A percentile compares a stretch with the other conserved stretches of the same genome.
These are phyloP conservation scores for Ilex aquifolium DNA, from an alignment of 257 asterid genomes.

Conservation along the genomic window DNA sequence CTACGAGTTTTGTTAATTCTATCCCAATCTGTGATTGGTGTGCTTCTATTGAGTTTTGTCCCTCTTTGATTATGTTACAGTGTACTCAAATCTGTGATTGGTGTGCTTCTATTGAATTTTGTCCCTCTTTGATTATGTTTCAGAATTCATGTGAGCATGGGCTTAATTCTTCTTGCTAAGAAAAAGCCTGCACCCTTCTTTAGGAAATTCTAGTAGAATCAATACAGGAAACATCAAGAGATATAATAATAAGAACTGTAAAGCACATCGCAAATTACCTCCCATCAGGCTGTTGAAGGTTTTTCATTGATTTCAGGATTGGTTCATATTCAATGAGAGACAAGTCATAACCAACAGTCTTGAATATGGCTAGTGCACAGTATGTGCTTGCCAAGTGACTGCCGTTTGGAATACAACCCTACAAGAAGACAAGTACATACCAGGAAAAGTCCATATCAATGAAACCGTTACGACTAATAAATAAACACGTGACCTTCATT, in stretches of 20 bases:
- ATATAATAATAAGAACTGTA: constrained; percentile 5
- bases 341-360: constrained; percentile 75
- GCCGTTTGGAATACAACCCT: constrained; percentile 57
- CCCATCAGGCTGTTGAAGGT: constrained; percentile 88
- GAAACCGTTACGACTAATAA: background rate
- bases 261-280: constrained; percentile 37
- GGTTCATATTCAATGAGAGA: constrained; percentile 49
- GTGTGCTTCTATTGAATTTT: no score
- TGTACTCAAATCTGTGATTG: no score
- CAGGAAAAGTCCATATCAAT: constrained; percentile 10
- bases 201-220: no score
- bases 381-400: constrained; percentile 98
- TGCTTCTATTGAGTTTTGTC: no score
- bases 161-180: background rate
- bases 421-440: constrained; percentile 15
- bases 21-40: no score
- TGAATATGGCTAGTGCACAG: constrained; percentile 75
- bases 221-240: background rate
- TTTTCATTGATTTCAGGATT: constrained; percentile 71
- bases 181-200: no score
- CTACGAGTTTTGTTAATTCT: no score
- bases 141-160: background rate
- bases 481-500: constrained; percentile 1
- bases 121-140: no score
- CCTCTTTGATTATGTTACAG: no score